Conservation (phyloP, 2,329 filamentous ascomycete species). For the Podosphaera xanthii region DNA sequence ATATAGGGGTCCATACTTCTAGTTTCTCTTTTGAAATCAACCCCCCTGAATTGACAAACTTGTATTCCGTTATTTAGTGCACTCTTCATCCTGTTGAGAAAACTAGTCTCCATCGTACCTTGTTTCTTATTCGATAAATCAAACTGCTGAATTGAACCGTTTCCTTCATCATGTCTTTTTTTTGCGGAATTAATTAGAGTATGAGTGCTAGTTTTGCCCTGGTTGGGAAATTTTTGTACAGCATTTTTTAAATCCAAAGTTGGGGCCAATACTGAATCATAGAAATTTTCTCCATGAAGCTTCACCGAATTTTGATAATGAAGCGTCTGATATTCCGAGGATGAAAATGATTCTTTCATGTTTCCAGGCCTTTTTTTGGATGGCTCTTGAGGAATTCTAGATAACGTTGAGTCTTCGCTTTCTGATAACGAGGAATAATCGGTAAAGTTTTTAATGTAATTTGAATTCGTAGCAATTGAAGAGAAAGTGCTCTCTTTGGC, state of each 20-base stretch:
- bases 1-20: slow-evolving; percentile 3
- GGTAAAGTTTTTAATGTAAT: background rate
- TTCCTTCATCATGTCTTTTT: slow-evolving; percentile 4
- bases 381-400: slow-evolving; percentile 9
- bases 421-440: background rate
- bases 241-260: background rate
- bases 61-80: slow-evolving; percentile 6
- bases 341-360: slow-evolving; percentile 1
- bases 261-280: slow-evolving; percentile 1
- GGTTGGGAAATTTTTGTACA: background rate
- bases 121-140: slow-evolving; percentile 6
- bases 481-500: background rate
- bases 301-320: background rate
- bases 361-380: slow-evolving; percentile 7
- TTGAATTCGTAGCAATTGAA: background rate
- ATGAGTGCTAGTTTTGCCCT: slow-evolving; percentile 6
- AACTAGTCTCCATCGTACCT: slow-evolving; percentile 7
- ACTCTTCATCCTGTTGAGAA: slow-evolving; percentile 7
- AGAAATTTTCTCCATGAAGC: background rate
- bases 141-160: slow-evolving; percentile 1
- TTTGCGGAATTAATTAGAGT: slow-evolving; percentile 7
- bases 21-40: slow-evolving; percentile 5
- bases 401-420: background rate
- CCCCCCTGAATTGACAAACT: slow-evolving; percentile 3
- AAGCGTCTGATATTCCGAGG: background rate